These are phyloP conservation scores for Fraxinus sp. DNA, from an alignment of 305 asterid species.

Conservation along the genomic window DNA sequence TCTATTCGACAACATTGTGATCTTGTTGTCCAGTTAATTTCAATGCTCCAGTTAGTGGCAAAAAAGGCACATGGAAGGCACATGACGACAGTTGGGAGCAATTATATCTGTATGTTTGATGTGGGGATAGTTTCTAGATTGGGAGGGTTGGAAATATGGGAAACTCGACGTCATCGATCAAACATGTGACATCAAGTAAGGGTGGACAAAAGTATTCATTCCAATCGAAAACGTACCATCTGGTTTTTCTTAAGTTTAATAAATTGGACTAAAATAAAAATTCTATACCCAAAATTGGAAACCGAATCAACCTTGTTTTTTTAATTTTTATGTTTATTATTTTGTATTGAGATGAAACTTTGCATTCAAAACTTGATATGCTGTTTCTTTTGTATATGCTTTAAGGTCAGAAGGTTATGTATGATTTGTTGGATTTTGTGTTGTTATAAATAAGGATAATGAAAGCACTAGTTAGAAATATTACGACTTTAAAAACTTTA, in stretches of 20 bases:
- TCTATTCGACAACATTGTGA: no score
- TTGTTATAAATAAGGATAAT: not conserved
- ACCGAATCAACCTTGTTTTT: not conserved
- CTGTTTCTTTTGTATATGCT: not conserved
- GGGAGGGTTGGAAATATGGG: no score
- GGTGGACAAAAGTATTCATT: not conserved
- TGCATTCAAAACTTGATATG: not conserved
- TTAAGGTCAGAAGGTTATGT: not conserved
- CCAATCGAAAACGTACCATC: not conserved
- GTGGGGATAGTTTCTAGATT: no score
- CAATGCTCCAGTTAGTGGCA: no score
- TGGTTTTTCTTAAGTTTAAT: not conserved
- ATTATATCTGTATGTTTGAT: no score
- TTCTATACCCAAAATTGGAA: not conserved
- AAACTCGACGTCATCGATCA: no score
- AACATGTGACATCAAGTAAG: not conserved
- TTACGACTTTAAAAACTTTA: not conserved
- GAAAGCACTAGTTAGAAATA: not conserved
- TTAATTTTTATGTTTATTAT: not conserved
- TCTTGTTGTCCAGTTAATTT: no score
- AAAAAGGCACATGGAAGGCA: no score
- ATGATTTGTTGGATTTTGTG: not conserved
- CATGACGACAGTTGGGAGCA: no score
- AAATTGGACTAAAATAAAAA: not conserved
- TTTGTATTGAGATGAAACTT: not conserved